These are phyloP conservation scores for Elsinoe fawcettii DNA, from an alignment of 2,329 filamentous ascomycete species.

Conservation along the genomic window DNA sequence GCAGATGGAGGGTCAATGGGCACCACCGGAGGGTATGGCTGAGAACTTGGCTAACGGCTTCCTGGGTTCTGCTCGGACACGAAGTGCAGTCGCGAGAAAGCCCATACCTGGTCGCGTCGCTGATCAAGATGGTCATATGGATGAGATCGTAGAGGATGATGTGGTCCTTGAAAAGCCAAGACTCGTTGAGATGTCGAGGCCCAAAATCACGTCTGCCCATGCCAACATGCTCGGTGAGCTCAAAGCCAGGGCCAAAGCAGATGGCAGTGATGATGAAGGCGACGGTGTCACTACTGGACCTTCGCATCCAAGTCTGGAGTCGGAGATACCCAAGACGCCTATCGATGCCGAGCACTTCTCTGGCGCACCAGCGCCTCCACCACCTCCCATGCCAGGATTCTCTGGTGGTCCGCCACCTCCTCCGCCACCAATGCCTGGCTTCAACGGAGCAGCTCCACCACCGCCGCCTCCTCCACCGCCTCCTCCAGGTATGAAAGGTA, in stretches of 20 bases:
- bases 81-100: constrained; percentile 34
- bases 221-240: constrained; percentile 50
- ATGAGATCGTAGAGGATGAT: constrained; percentile 51
- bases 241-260: constrained; percentile 65
- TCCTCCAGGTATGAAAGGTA: constrained; percentile 44
- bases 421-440: constrained; percentile 36
- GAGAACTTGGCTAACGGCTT: constrained; percentile 34
- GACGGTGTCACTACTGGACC: constrained; percentile 66
- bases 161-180: constrained; percentile 70
- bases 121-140: constrained; percentile 31
- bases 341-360: constrained; percentile 48
- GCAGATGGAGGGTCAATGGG: constrained; percentile 68
- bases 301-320: constrained; percentile 67
- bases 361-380: constrained; percentile 30
- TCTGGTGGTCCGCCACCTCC: constrained; percentile 34
- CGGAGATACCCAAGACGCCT: constrained; percentile 59
- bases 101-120: constrained; percentile 30
- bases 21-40: constrained; percentile 35
- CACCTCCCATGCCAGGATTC: constrained; percentile 39
- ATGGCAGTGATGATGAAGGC: constrained; percentile 64
- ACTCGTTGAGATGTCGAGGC: constrained; percentile 69
- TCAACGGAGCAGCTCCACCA: constrained; percentile 29
- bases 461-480: constrained; percentile 40
- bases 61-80: constrained; percentile 27
- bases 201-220: constrained; percentile 48